Evolutionary conservation across 1,284 basidiomycete species (phyloP), one percentile per base, ranked within the genome.

Genomic region (Somion occarium): DNA sequence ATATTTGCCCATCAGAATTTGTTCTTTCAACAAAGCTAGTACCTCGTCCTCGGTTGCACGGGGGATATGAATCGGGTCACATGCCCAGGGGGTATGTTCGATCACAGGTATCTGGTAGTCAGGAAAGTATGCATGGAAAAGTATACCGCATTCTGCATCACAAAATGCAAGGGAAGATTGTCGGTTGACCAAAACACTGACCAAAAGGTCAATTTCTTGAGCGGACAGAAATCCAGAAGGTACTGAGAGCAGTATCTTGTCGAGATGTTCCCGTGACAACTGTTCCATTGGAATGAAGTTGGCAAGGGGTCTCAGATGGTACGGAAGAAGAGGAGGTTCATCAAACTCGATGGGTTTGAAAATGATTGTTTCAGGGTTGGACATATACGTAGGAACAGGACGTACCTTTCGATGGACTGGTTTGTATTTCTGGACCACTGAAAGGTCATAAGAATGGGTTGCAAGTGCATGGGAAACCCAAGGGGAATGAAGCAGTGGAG

Each of bases 101-200:
- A 71, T 65, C 2, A 59, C 56, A 0, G 66, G 68, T 26, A 73
- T 69, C 2, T 61, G 51, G 24, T 69, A 68, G 46, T 65, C 61
- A 7, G 68, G 67, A 42, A 62, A 73, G 51, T 66, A 71, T 24
- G 63, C 54, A 0, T 48, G 51, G 2, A 54, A 59, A 43, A 73
- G 69, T 0, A 52, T 58, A n/a, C 70, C 70, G 13, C 63, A 52
- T 47, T 69, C 66, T 0, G 50, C 23, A 38, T 65, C 62, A 0
- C 56, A 55, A 37, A 61, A 71, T 0, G 67, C 68, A 1, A 71
- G 52, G 0, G 60, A 65, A 0, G 51, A 22, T 25, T 68, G 54
- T 3, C 57, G 46, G 0, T 37, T 45, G 1, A 39, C 24, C 1
- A 68, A 19, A 3, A 70, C 59, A 20, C 46, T 56, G 1, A 54